These are phyloP conservation scores for Tetrapisispora arboricola DNA, from an alignment of 805 yeast species.

Conservation along the genomic window DNA sequence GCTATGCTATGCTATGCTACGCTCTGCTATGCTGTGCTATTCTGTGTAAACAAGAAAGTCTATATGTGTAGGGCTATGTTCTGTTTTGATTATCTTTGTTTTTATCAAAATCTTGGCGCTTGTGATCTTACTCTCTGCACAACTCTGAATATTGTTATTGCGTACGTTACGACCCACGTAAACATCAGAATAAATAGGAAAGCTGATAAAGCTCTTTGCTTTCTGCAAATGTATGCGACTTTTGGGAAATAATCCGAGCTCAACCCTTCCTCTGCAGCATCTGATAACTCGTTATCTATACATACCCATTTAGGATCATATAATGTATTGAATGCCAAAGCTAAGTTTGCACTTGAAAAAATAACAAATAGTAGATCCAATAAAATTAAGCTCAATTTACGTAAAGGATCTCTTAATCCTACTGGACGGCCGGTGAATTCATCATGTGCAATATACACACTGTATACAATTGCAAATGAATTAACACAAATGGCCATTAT, in stretches of 20 bases:
- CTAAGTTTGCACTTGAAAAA: constrained; percentile 76
- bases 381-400: constrained; percentile 71
- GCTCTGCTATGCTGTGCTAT: too few species aligned
- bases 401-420: constrained; percentile 77
- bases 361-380: constrained; percentile 81
- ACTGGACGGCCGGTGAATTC: constrained; percentile 88
- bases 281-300: constrained; percentile 8
- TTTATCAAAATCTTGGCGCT: constrained; percentile 11
- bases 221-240: constrained; percentile 51
- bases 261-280: constrained; percentile 1
- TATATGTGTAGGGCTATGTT: too few species aligned
- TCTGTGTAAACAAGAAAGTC: too few species aligned
- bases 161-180: constrained; percentile 78
- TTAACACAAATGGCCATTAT: constrained; percentile 88
- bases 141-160: constrained; percentile 73
- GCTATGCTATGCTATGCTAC: too few species aligned
- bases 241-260: constrained; percentile 20
- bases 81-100: not conserved
- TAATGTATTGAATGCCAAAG: constrained; percentile 75
- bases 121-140: constrained; percentile 48
- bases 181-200: constrained; percentile 65
- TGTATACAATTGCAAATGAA: constrained; percentile 63
- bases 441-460: constrained; percentile 75
- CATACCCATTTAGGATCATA: constrained; percentile 82
- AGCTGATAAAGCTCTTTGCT: constrained; percentile 70